These are phyloP conservation scores for Yamadazyma dushanensis DNA, from an alignment of 1,139 yeast genomes.

Conservation along the genomic window DNA sequence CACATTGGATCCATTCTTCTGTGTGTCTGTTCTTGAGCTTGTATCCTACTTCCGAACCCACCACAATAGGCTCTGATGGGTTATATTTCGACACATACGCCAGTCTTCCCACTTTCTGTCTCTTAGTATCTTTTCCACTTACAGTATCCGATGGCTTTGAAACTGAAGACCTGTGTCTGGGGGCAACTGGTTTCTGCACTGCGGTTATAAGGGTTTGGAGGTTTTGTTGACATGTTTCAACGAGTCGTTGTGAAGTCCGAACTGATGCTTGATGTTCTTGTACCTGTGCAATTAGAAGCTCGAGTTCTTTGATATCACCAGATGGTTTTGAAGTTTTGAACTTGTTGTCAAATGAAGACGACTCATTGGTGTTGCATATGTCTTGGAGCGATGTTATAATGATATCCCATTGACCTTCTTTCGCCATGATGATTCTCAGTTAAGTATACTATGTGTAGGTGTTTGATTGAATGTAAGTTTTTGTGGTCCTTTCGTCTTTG, in stretches of 20 bases:
- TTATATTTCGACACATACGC: conserved; percentile 49
- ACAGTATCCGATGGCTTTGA: not conserved
- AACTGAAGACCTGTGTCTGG: not conserved
- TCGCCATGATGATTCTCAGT: conserved; percentile 5
- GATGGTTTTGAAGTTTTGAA: conserved; percentile 22
- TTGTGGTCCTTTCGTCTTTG: too few species aligned
- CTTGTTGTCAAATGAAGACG: conserved; percentile 50
- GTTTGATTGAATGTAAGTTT: too few species aligned
- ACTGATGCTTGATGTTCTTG: conserved; percentile 57
- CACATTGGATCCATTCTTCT: conserved; percentile 98
- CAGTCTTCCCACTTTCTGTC: conserved; percentile 39
- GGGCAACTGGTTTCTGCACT: conserved; percentile 16
- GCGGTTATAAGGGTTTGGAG: conserved; percentile 32
- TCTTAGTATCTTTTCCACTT: conserved; percentile 9
- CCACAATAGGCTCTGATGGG: conserved; percentile 57
- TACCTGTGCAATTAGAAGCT: conserved; percentile 39
- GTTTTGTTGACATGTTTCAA: conserved; percentile 42
- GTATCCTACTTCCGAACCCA: conserved; percentile 89
- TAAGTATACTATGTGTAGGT: too few species aligned
- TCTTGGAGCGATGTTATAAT: conserved; percentile 68
- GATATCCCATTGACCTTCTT: conserved; percentile 66
- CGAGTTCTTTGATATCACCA: conserved; percentile 38
- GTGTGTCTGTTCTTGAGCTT: conserved; percentile 64
- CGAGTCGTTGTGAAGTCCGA: conserved; percentile 53
- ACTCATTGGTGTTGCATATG: conserved; percentile 60